Base-by-base conservation (phyloP, 139 green algal species). In the Chlorella sorokiniana region DNA sequence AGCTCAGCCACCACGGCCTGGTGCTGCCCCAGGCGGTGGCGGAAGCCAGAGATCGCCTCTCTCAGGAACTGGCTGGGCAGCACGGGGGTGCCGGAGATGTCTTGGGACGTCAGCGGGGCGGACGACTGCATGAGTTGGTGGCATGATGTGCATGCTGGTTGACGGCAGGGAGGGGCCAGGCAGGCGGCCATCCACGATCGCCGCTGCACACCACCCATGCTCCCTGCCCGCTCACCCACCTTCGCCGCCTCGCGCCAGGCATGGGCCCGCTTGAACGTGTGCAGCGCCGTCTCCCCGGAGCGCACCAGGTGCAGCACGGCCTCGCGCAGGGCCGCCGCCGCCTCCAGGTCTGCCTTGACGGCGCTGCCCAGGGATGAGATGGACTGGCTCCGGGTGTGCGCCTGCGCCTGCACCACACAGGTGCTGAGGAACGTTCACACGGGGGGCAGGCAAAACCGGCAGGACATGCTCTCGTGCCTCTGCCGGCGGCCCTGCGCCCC, bases 231-330 rank as follows among this genome's bases (percentile, higher is more conserved):
- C n/a, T 8, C 42, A 20, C 83, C 20, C n/a, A 78, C 72, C 64
- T 86, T 79, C 29, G 85, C 48, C 1, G 68, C 70, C 38, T 87
- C 65, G 6, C 87, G 81, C 87, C 84, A 89, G 33, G 61, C 54
- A 29, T 85, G 48, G 8, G 85, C 75, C 40, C 87, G 75, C 77
- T 86, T 82, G 56, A 86, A 90, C 27, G 85, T 78, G 59, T 89
- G 76, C 27, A 88, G 41, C 20, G 81, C 85, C 9, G 77, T 37
- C 25, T 90, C 87, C 2, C 81, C 86, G 48, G 86, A 70, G 23
- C 77, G 69, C 38, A 86, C 38, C 44, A 90, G 73, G 41, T 70
- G 52, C 22, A 87, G 44, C 45, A 86, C 86, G 22, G 73, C 45
- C 48, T 89, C 67, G 11, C 68, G 64, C 56, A 89, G n/a, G 31